Percentiles rank a stretch among this genome's conserved stretches.
These are phyloP conservation scores for Monilinia fructicola DNA, from an alignment of 2,329 filamentous ascomycete species.

Conservation along the genomic window DNA sequence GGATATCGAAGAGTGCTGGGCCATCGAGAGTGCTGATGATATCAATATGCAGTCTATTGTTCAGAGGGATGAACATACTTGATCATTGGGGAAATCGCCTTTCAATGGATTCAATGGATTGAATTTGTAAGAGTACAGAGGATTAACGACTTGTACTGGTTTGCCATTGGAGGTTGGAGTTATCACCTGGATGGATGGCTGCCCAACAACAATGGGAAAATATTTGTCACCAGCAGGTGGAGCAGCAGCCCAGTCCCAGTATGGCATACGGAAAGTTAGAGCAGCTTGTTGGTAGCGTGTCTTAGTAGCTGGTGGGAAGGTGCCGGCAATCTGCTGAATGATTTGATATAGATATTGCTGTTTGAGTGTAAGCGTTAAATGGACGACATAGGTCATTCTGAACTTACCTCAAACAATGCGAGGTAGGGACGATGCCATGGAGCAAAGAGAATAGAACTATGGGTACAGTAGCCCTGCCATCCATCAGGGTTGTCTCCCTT, in stretches of 20 bases:
- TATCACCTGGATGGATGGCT: conserved; percentile 29
- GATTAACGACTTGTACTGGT: conserved; percentile 62
- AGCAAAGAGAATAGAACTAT: conserved; percentile 73
- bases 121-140: conserved; percentile 61
- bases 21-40: conserved; percentile 30
- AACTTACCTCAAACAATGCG: conserved; percentile 54
- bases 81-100: conserved; percentile 28
- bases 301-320: conserved; percentile 49
- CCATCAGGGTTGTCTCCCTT: conserved; percentile 42
- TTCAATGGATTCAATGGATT: conserved; percentile 49
- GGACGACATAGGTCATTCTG: neutral
- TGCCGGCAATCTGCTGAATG: conserved; percentile 49
- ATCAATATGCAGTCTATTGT: neutral
- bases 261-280: conserved; percentile 46
- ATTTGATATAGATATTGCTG: conserved; percentile 46
- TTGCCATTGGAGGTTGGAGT: conserved; percentile 44
- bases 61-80: conserved; percentile 12
- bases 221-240: conserved; percentile 43
- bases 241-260: conserved; percentile 51
- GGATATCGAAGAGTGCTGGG: conserved; percentile 33
- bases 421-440: conserved; percentile 85
- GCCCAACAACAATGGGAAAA: conserved; percentile 42
- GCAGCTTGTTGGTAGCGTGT: conserved; percentile 49
- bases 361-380: conserved; percentile 45
- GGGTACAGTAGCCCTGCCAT: conserved; percentile 63